Percentiles rank a stretch among this genome's conserved stretches.
phyloP scores from a whole-genome alignment of 2,329 filamentous ascomycete genomes.

The Nemania diffusa region DNA sequence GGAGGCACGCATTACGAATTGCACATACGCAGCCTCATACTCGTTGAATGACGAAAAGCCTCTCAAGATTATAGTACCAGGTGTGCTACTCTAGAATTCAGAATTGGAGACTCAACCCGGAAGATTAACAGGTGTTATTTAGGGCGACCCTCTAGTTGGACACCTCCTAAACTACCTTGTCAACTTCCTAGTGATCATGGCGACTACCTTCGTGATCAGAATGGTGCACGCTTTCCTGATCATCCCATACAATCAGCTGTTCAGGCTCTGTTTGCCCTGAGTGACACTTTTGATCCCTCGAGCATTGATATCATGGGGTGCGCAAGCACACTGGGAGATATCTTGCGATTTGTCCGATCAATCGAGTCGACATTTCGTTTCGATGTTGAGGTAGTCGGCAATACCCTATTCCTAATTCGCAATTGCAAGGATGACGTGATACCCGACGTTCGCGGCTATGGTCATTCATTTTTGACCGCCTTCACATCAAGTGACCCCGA shows the following conservation, averaged over 20 bases:
- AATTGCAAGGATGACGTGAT: conserved; percentile 40
- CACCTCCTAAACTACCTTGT: conserved; percentile 38
- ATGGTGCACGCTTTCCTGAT: conserved; percentile 42
- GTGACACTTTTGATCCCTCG: conserved; percentile 37
- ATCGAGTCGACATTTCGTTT: conserved; percentile 42
- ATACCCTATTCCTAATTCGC: conserved; percentile 42
- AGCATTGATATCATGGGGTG: conserved; percentile 42
- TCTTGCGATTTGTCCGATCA: conserved; percentile 40
- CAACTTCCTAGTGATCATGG: conserved; percentile 37
- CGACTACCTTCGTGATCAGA: conserved; percentile 41
- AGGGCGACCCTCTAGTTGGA: conserved; percentile 43
- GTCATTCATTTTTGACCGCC: conserved; percentile 40
- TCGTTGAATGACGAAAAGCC: conserved; percentile 37
- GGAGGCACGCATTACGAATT: conserved; percentile 39
- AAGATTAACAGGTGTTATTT: conserved; percentile 26
- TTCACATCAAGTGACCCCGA: conserved; percentile 38
- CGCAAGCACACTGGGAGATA: conserved; percentile 43
- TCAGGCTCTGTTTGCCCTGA: conserved; percentile 39
- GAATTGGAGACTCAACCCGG: not conserved
- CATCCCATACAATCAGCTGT: conserved; percentile 41
- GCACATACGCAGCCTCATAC: conserved; percentile 42
- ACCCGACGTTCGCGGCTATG: conserved; percentile 40
- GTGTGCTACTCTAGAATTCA: conserved; percentile 28
- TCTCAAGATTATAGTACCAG: conserved; percentile 41
- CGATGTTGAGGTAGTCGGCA: conserved; percentile 42